Evolutionary conservation across 176 grass and related monocot genomes (phyloP).

Genomic region (Triticum dicoccoides): DNA sequence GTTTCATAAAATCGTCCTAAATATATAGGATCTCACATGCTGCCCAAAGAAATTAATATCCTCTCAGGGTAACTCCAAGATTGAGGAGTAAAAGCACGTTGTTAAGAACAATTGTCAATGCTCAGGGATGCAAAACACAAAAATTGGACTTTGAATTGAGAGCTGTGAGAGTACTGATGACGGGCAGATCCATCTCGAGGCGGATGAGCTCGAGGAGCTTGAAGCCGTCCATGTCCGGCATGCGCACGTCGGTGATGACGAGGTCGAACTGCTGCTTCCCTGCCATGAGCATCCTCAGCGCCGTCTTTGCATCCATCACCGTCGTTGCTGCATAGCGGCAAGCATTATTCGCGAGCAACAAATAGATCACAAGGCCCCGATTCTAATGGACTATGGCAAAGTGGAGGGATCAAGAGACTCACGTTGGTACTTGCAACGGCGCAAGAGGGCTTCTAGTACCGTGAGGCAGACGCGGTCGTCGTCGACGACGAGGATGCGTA

Average conservation of each 20-base stretch:
- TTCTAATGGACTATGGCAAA: neutral
- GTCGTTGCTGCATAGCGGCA: conserved; percentile 43
- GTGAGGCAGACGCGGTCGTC: neutral
- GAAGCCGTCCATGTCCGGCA: conserved; percentile 66
- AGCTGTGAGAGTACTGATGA: conserved; percentile 43
- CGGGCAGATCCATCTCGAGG: conserved; percentile 40
- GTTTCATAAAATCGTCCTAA: neutral
- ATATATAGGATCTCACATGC: neutral
- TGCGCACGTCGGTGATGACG: conserved; percentile 56
- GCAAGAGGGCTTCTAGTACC: conserved; percentile 21
- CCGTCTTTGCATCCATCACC: conserved; percentile 10
- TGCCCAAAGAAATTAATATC: neutral
- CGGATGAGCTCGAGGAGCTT: conserved; percentile 42
- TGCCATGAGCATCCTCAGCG: conserved; percentile 45
- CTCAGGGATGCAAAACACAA: neutral
- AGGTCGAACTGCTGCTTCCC: conserved; percentile 49
- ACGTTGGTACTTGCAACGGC: conserved; percentile 35
- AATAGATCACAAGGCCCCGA: neutral
- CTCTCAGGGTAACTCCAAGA: neutral
- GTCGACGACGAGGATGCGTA: conserved; percentile 44
- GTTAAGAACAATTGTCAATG: neutral
- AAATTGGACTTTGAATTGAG: neutral
- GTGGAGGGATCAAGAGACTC: neutral
- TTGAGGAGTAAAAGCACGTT: no score
- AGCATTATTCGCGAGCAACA: neutral